Evolutionary conservation across 306 rosid species (phyloP), one percentile per base, ranked within the genome.

Genomic region (Rubus parviflorus): DNA sequence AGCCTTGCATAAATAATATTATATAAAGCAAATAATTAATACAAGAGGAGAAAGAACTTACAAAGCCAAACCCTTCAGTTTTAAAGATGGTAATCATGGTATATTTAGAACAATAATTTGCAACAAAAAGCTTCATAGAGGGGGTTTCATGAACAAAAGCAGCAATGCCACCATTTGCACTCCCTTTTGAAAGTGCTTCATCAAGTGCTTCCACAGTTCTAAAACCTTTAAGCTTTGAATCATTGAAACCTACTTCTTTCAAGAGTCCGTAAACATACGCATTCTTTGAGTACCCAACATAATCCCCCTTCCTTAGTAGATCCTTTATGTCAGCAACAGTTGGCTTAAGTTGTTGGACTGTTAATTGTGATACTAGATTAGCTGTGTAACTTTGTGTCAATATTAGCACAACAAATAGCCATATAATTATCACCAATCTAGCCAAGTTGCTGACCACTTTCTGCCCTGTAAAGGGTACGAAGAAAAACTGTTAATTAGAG

Each of bases 301-400:
- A 76, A 75, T 80, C 70, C 48, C 68, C 53, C 4, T 80, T 72
- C 47, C 53, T 78, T 16, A 77, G 45, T 5, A 89, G 87, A 56
- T 78, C 74, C 0, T 83, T 38, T 3, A 89, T 43, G 13, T 89
- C 83, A 1, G 83, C 77, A 23, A 80, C 25, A 17, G 81, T 46
- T 54, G 97, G 94, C 0, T 67, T 66, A 2, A 88, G 83, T 4
- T 85, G 78, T n/a, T 89, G 85, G 14, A 88, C 88, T 1, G 93
- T 87, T 63, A 88, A 74, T 7, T 82, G 82, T 2, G 97, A 86
- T 0, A 96, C 77, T 17, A 90, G 75, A 80, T 92, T 92, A 0
- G 92, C 92, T 13, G 90, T 92, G 76, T 90, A 92, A 48, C 95
- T 90, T 78, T 87, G 90, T 56, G 86, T 84, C 66, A 92, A 58